phyloP scores from a whole-genome alignment of 306 rosid species.

The Prinsepia uniflora region DNA sequence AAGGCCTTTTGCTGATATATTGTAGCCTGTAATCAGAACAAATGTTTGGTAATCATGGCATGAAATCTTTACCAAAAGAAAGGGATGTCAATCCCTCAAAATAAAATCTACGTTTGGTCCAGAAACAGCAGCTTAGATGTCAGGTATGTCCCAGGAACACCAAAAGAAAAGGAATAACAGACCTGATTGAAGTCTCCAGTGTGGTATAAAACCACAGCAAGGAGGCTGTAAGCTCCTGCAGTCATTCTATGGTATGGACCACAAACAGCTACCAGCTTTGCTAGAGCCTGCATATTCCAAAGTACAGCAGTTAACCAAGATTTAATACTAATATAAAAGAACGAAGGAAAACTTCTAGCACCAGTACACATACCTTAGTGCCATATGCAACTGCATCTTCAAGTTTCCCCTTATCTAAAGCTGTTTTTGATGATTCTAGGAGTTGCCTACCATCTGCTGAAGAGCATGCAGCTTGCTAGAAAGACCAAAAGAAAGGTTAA shows the following conservation, averaged over 20 bases:
- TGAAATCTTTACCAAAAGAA: slow-evolving; percentile 18
- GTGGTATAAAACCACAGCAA: slow-evolving; percentile 96
- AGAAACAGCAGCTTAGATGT: background rate
- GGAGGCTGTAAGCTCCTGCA: slow-evolving; percentile 98
- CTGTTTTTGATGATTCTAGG: slow-evolving; percentile 93
- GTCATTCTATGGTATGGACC: slow-evolving; percentile 99
- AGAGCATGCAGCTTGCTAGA: slow-evolving; percentile 99
- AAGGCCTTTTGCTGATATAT: slow-evolving; percentile 96
- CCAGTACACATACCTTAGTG: slow-evolving; percentile 57
- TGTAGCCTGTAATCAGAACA: slow-evolving; percentile 67
- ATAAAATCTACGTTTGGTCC: background rate
- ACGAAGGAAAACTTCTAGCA: slow-evolving; percentile 17
- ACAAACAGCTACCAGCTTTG: slow-evolving; percentile 92
- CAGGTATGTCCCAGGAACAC: slow-evolving; percentile 26
- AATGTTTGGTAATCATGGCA: slow-evolving; percentile 23
- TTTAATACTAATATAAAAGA: background rate
- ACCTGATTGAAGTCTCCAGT: slow-evolving; percentile 99
- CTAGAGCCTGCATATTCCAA: slow-evolving; percentile 70
- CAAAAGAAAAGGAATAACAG: slow-evolving; percentile 27
- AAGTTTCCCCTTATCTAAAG: slow-evolving; percentile 96
- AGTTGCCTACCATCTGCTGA: slow-evolving; percentile 99
- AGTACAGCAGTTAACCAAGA: slow-evolving; percentile 21
- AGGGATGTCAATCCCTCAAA: background rate
- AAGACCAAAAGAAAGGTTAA: slow-evolving; percentile 25
- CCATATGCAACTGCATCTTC: slow-evolving; percentile 96